Evolutionary conservation across 1,284 basidiomycete genomes (phyloP).

Genomic region (Moesziomyces antarcticus): DNA sequence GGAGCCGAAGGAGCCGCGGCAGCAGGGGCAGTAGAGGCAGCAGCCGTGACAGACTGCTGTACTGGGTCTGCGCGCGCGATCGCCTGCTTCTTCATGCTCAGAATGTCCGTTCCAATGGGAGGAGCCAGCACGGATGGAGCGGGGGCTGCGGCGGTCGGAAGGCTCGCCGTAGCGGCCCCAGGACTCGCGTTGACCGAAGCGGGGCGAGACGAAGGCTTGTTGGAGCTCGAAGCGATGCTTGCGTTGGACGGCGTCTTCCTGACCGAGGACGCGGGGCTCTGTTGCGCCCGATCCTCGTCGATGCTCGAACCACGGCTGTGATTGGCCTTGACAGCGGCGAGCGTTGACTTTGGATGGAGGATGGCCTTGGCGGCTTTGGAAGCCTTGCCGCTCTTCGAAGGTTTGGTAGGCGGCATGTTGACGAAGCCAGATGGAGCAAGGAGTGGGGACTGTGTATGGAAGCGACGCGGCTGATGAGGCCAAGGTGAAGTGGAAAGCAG

Average conservation of each 20-base stretch:
- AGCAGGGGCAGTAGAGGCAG: constrained; percentile 6
- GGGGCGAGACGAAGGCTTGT: constrained; percentile 13
- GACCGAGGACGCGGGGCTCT: constrained; percentile 15
- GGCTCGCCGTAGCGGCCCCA: constrained; percentile 2
- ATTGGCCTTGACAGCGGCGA: constrained; percentile 26
- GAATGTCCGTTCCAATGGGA: constrained; percentile 12
- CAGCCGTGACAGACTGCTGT: not conserved
- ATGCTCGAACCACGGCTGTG: constrained; percentile 9
- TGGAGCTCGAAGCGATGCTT: constrained; percentile 16
- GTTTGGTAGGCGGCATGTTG: constrained; percentile 23
- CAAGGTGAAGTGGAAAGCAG: no score
- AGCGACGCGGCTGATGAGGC: no score
- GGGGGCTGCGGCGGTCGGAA: constrained; percentile 3
- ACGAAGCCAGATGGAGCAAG: no score
- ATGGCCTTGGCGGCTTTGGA: constrained; percentile 44
- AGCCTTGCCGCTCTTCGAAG: constrained; percentile 21
- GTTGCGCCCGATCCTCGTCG: constrained; percentile 1
- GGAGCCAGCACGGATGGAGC: constrained; percentile 19
- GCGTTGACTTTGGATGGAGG: constrained; percentile 31
- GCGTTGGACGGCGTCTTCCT: constrained; percentile 25
- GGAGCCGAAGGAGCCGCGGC: not conserved
- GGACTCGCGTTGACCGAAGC: constrained; percentile 12
- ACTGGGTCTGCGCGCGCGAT: constrained; percentile 2
- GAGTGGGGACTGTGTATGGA: no score
- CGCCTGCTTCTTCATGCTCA: constrained; percentile 23